A percentile compares a stretch with the other conserved stretches of the same genome.
Conservation (phyloP, 2,329 filamentous ascomycete species). For the Botrytis sinoallii region DNA sequence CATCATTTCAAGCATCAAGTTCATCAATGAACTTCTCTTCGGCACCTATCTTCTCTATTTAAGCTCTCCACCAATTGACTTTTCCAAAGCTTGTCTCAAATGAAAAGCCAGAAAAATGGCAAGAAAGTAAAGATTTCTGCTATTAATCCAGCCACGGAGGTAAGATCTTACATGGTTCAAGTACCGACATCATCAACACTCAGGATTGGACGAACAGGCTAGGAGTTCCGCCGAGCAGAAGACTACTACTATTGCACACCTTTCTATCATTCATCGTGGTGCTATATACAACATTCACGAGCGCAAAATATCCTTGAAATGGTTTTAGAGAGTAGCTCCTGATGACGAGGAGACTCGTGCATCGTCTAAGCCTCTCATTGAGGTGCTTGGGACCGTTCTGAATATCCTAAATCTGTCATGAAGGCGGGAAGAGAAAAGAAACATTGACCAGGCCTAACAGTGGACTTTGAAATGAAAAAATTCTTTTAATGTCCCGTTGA, state of each 20-base stretch:
- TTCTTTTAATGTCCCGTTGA: background rate
- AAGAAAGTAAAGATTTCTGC: background rate
- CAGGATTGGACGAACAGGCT: background rate
- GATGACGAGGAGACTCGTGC: background rate
- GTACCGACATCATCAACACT: background rate
- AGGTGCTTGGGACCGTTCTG: background rate
- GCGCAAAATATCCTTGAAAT: background rate
- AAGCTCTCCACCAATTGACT: background rate
- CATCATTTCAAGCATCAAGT: background rate
- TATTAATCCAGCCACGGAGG: background rate
- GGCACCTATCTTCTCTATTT: background rate
- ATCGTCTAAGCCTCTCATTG: background rate
- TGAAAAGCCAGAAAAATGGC: background rate
- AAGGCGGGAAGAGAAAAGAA: background rate
- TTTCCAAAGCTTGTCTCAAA: background rate
- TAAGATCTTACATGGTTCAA: background rate
- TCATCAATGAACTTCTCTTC: background rate
- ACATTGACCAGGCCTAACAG: rapidly evolving
- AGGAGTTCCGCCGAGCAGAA: background rate
- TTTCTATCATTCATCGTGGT: background rate
- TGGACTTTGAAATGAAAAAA: too few relatives aligned
- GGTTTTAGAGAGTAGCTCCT: background rate
- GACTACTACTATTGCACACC: background rate
- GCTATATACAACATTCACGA: too few relatives aligned
- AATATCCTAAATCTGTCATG: background rate